These are phyloP conservation scores for Musa troglodytarum DNA, from an alignment of 176 grass and related monocot genomes.

Conservation along the genomic window DNA sequence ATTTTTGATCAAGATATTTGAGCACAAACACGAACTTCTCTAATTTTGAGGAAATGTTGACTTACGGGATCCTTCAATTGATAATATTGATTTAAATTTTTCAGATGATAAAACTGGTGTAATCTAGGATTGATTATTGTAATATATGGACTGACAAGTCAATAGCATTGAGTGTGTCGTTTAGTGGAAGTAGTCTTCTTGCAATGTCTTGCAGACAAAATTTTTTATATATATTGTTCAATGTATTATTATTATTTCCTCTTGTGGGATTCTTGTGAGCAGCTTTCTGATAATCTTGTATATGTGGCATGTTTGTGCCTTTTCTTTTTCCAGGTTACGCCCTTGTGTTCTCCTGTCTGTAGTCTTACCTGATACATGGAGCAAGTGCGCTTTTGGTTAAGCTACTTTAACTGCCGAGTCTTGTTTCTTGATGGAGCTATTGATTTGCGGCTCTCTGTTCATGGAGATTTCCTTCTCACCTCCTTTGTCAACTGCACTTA, in stretches of 20 bases:
- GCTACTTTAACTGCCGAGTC: conserved; percentile 48
- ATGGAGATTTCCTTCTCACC: conserved; percentile 62
- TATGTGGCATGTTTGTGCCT: neutral
- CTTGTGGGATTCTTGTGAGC: neutral
- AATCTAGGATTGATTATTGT: no score
- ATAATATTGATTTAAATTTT: no score
- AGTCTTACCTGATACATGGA: conserved; percentile 77
- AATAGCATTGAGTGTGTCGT: no score
- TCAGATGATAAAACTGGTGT: no score
- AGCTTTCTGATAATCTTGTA: neutral
- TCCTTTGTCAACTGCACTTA: conserved; percentile 93
- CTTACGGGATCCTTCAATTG: no score
- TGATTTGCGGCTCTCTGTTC: conserved; percentile 91
- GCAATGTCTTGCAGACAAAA: neutral
- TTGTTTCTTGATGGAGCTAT: conserved; percentile 83
- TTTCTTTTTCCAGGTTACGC: conserved; percentile 32
- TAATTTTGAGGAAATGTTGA: no score
- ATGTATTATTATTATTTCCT: neutral
- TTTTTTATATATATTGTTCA: neutral
- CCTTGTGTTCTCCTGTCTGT: conserved; percentile 16
- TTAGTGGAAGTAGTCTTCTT: no score
- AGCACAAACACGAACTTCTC: no score
- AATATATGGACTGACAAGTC: no score
- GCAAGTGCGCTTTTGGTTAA: conserved; percentile 50
- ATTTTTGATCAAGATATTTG: no score